A percentile compares a stretch with the other conserved stretches of the same genome.
phyloP scores from a whole-genome alignment of 805 yeast species.

The Cyberlindnera galapagoensis region DNA sequence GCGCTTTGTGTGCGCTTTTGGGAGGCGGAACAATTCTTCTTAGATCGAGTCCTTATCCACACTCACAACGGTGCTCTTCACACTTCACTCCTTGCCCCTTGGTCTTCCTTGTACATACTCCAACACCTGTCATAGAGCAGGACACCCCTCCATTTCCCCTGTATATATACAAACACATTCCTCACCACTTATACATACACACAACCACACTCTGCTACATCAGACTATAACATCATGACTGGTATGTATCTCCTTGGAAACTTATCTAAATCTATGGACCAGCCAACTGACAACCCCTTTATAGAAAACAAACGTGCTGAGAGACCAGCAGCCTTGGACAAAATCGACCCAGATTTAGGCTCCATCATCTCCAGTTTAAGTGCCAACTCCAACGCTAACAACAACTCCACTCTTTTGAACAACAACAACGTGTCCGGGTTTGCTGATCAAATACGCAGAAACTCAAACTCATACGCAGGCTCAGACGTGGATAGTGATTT shows the following conservation, averaged over 20 bases:
- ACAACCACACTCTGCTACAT: no score
- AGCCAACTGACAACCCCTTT: no score
- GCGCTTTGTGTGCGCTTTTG: no score
- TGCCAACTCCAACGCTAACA: constrained; percentile 17
- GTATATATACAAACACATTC: not conserved
- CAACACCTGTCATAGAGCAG: no score
- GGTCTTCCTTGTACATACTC: no score
- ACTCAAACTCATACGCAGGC: constrained; percentile 27
- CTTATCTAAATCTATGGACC: not conserved
- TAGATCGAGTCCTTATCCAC: no score
- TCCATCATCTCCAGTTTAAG: constrained; percentile 27
- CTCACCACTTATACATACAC: constrained; percentile 3
- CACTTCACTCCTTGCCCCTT: no score
- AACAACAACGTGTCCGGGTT: constrained; percentile 2
- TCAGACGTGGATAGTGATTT: constrained; percentile 36
- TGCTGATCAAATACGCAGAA: constrained; percentile 25
- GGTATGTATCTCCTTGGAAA: not conserved
- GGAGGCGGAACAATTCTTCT: no score
- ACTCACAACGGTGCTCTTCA: no score
- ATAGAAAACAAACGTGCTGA: not conserved
- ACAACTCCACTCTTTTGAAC: no score
- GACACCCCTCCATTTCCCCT: no score
- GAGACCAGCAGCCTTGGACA: constrained; percentile 12
- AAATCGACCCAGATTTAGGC: constrained; percentile 23
- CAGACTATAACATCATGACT: not conserved